phyloP scores from a whole-genome alignment of 2,329 filamentous ascomycete species.

The Drechslerella coelobrocha region DNA sequence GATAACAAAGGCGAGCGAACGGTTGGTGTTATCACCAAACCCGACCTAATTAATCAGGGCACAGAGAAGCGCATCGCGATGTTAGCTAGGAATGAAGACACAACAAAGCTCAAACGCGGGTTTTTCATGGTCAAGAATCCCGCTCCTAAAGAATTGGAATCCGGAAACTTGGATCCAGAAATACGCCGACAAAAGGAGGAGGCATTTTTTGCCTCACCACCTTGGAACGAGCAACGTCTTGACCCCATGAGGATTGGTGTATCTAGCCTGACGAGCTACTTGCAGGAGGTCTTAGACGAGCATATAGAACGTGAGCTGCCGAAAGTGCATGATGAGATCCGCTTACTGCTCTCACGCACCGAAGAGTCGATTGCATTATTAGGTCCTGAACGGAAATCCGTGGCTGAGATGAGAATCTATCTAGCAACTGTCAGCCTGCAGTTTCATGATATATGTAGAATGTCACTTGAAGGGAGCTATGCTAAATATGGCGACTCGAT shows the following conservation, averaged over 20 bases:
- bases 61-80: constrained; percentile 57
- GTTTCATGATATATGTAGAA: constrained; percentile 55
- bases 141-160: constrained; percentile 57
- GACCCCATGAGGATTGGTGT: constrained; percentile 53
- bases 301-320: constrained; percentile 56
- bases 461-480: constrained; percentile 56
- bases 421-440: constrained; percentile 55
- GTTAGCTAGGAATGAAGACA: constrained; percentile 58
- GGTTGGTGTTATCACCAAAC: constrained; percentile 66
- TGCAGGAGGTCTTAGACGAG: constrained; percentile 55
- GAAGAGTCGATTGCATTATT: constrained; percentile 31
- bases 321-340: constrained; percentile 52
- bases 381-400: constrained; percentile 45
- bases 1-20: constrained; percentile 59
- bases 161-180: constrained; percentile 59
- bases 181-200: constrained; percentile 60
- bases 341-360: constrained; percentile 18
- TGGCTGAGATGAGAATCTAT: constrained; percentile 53
- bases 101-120: constrained; percentile 61
- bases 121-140: constrained; percentile 57
- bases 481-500: constrained; percentile 49
- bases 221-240: constrained; percentile 58
- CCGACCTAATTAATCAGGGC: constrained; percentile 63
- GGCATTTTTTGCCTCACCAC: constrained; percentile 61
- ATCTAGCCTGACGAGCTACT: constrained; percentile 51